These are phyloP conservation scores for Fraxinus greggii DNA, from an alignment of 305 asterid species.

Conservation along the genomic window DNA sequence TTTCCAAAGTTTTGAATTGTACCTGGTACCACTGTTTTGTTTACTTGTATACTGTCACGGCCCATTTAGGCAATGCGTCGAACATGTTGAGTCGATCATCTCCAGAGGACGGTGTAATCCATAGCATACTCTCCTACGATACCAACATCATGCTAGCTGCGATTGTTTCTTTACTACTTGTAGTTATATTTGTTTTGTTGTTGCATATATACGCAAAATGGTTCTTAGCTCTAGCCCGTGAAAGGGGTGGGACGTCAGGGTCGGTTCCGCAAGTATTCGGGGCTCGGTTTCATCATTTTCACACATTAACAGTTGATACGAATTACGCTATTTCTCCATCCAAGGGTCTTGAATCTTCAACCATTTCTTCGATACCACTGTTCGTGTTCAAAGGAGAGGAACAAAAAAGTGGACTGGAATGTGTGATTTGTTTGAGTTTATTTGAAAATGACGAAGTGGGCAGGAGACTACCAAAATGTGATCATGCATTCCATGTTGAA, in stretches of 20 bases:
- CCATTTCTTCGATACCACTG: conserved; percentile 39
- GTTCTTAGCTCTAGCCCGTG: conserved; percentile 38
- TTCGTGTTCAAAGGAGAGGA: conserved; percentile 29
- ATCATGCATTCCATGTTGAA: conserved; percentile 47
- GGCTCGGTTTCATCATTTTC: conserved; percentile 27
- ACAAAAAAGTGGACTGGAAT: conserved; percentile 28
- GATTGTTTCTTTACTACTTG: conserved; percentile 39
- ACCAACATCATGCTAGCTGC: conserved; percentile 45
- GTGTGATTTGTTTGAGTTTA: conserved; percentile 51
- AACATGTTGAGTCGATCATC: neutral
- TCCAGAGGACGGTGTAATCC: conserved; percentile 9
- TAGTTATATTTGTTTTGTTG: conserved; percentile 39
- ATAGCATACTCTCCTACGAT: conserved; percentile 29
- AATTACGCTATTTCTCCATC: conserved; percentile 16
- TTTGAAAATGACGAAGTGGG: conserved; percentile 38
- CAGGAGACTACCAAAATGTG: conserved; percentile 33
- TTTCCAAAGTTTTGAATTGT: neutral
- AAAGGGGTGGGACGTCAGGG: conserved; percentile 15
- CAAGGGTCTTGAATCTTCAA: conserved; percentile 42
- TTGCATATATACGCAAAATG: conserved; percentile 52
- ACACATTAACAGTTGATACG: conserved; percentile 20
- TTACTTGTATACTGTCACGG: neutral
- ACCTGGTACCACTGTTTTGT: conserved; percentile 27
- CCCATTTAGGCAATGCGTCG: neutral
- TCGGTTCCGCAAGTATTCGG: conserved; percentile 24